Percentiles rank a stretch among this genome's conserved stretches.
phyloP scores from a whole-genome alignment of 768 basidiomycete species.

The Russula brevipes region DNA sequence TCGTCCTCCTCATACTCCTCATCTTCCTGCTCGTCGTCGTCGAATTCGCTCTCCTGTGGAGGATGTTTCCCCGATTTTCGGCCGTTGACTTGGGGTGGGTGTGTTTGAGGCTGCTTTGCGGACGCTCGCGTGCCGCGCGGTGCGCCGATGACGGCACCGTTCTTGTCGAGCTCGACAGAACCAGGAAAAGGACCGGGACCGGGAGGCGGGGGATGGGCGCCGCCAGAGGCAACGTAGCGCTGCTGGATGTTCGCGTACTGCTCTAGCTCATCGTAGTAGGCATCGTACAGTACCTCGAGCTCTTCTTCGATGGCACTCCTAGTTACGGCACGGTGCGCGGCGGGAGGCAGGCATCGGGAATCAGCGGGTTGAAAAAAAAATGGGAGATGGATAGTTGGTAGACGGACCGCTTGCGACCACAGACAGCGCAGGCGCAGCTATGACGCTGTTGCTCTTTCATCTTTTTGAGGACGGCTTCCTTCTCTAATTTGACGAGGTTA shows the following conservation, averaged over 20 bases:
- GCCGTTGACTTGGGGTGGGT: slow-evolving; percentile 34
- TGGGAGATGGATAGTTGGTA: slow-evolving; percentile 29
- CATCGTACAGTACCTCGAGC: slow-evolving; percentile 99
- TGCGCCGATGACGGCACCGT: slow-evolving; percentile 59
- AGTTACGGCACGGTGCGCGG: slow-evolving; percentile 7
- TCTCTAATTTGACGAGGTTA: slow-evolving; percentile 94
- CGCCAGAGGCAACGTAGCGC: slow-evolving; percentile 87
- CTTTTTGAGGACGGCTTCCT: slow-evolving; percentile 94
- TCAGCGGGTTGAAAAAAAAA: slow-evolving; percentile 27
- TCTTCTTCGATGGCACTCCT: slow-evolving; percentile 99
- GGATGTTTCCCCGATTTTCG: slow-evolving; percentile 43
- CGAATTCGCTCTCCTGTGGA: slow-evolving; percentile 54
- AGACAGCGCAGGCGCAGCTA: slow-evolving; percentile 91
- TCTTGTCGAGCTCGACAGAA: slow-evolving; percentile 93
- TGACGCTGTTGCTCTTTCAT: slow-evolving; percentile 99
- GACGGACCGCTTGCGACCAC: slow-evolving; percentile 91
- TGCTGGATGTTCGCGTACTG: slow-evolving; percentile 98
- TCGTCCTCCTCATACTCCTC: slow-evolving; percentile 52
- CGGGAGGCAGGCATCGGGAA: slow-evolving; percentile 19
- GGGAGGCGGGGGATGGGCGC: slow-evolving; percentile 84
- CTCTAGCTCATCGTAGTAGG: slow-evolving; percentile 99
- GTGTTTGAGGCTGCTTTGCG: slow-evolving; percentile 27
- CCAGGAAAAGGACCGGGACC: slow-evolving; percentile 99
- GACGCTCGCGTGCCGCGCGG: slow-evolving; percentile 17
- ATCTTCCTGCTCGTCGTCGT: slow-evolving; percentile 59